Conservation (phyloP, 2,329 filamentous ascomycete species). For the Stenocarpella maydis region DNA sequence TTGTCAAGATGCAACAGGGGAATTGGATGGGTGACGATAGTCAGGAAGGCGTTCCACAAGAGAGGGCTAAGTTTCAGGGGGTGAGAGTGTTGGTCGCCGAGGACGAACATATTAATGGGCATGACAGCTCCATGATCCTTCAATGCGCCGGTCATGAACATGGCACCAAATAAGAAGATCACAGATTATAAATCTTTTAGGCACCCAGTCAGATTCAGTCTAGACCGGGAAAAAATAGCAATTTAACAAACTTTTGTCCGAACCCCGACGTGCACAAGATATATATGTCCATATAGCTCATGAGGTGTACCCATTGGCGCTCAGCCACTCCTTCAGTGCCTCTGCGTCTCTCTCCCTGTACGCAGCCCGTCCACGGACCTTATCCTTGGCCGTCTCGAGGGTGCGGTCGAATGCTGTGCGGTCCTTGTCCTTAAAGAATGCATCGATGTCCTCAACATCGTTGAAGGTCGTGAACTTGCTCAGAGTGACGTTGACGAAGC, state of each 20-base stretch:
- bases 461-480: conserved; percentile 78
- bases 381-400: conserved; percentile 84
- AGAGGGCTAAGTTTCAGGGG: conserved; percentile 21
- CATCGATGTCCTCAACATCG: conserved; percentile 77
- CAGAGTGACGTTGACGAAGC: conserved; percentile 82
- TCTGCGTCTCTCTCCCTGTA: conserved; percentile 82
- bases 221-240: neutral
- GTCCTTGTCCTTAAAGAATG: conserved; percentile 88
- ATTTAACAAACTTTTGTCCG: conserved; percentile 7
- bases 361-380: conserved; percentile 80
- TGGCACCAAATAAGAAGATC: neutral
- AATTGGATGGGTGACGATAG: conserved; percentile 37
- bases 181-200: neutral
- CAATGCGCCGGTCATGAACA: neutral
- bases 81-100: conserved; percentile 32
- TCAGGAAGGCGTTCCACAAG: conserved; percentile 42
- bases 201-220: neutral
- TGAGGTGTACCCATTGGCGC: conserved; percentile 52
- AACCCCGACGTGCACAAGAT: neutral
- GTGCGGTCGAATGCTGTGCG: conserved; percentile 87
- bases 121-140: neutral
- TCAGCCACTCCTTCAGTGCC: conserved; percentile 81
- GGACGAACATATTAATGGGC: conserved; percentile 12
- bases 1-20: conserved; percentile 44
- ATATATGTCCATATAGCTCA: neutral